Conservation (phyloP, 1,284 basidiomycete genomes). For the Phellopilus nigrolimitatus region DNA sequence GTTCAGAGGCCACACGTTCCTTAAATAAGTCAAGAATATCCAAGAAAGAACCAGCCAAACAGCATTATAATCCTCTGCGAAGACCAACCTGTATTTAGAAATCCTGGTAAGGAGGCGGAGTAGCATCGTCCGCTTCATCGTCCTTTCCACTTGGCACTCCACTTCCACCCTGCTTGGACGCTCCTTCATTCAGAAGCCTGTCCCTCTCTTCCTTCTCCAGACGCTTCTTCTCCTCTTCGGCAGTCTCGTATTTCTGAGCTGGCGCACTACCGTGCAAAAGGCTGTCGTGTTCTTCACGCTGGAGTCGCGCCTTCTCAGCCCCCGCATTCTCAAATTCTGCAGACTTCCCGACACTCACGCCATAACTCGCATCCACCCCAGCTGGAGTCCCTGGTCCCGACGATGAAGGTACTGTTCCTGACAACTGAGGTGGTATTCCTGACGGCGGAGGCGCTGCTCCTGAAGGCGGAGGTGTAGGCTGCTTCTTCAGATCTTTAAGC, state of each 20-base stretch:
- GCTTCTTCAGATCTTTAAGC: constrained; percentile 45
- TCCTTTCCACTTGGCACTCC: constrained; percentile 16
- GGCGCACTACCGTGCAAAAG: constrained; percentile 24
- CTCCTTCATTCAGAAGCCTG: constrained; percentile 35
- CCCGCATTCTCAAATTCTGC: constrained; percentile 34
- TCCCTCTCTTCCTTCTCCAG: constrained; percentile 64
- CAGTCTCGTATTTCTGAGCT: constrained; percentile 38
- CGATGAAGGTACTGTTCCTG: constrained; percentile 21
- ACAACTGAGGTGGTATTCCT: background rate
- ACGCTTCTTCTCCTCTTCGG: constrained; percentile 66
- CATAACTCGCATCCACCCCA: background rate
- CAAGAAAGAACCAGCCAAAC: too few species aligned
- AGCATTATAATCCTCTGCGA: background rate
- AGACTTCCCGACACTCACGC: background rate
- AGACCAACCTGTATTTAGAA: constrained; percentile 28
- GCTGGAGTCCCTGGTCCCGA: background rate
- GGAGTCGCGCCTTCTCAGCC: constrained; percentile 38
- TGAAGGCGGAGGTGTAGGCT: constrained; percentile 27
- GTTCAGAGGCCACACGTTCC: background rate
- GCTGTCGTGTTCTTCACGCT: constrained; percentile 36
- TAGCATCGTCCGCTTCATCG: constrained; percentile 37
- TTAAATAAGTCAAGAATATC: too few species aligned
- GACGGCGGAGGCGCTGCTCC: constrained; percentile 4
- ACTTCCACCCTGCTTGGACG: constrained; percentile 19
- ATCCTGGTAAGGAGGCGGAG: constrained; percentile 66